Percentiles rank a stretch among this genome's conserved stretches.
Evolutionary conservation across 306 rosid species (phyloP).

Genomic region (Amphicarpaea edgeworthii): DNA sequence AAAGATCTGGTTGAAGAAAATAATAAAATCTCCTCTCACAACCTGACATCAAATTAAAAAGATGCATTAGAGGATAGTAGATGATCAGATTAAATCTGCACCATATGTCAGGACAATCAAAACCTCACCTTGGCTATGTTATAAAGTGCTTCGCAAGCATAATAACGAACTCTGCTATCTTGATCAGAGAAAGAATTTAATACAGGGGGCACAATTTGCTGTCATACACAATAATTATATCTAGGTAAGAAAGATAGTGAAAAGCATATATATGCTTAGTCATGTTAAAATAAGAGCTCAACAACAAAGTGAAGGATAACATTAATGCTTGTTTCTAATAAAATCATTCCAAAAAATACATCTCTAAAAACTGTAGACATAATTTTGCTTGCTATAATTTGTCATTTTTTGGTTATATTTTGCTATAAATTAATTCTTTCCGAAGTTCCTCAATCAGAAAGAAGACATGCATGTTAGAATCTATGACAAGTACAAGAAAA

Average conservation of each 20-base stretch:
- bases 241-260: slow-evolving; percentile 26
- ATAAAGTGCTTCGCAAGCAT: slow-evolving; percentile 97
- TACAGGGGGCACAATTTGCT: slow-evolving; percentile 98
- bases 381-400: not conserved
- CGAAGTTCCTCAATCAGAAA: slow-evolving; percentile 31
- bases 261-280: slow-evolving; percentile 18
- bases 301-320: slow-evolving; percentile 28
- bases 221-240: slow-evolving; percentile 50
- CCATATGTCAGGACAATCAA: slow-evolving; percentile 39
- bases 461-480: slow-evolving; percentile 3
- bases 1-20: slow-evolving; percentile 96
- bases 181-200: slow-evolving; percentile 89
- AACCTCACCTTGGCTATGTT: slow-evolving; percentile 94
- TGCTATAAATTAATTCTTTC: not conserved
- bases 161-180: slow-evolving; percentile 98
- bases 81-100: slow-evolving; percentile 27
- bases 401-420: slow-evolving; percentile 6
- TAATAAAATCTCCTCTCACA: slow-evolving; percentile 96
- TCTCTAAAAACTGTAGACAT: not conserved
- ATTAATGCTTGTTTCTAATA: slow-evolving; percentile 22
- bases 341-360: slow-evolving; percentile 15
- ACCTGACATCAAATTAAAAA: slow-evolving; percentile 66
- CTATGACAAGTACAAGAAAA: slow-evolving; percentile 3
- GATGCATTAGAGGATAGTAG: slow-evolving; percentile 45
- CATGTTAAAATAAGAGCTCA: slow-evolving; percentile 33